Conservation (phyloP, 192 early-diverging fungal species). For the Kickxella alabastrina region DNA sequence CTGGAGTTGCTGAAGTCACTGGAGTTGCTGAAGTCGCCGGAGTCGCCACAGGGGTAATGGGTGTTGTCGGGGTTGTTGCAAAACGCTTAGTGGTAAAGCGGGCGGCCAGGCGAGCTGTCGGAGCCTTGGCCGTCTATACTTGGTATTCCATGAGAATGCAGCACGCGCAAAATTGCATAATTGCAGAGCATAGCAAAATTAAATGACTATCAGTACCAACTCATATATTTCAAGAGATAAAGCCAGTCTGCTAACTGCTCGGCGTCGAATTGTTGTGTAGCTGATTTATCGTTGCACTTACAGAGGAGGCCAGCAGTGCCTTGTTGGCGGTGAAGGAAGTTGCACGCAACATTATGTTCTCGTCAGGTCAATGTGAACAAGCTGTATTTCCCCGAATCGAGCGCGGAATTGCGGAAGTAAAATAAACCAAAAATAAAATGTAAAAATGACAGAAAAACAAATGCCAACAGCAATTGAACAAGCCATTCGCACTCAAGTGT, state of each 20-base stretch:
- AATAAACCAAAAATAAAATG: background rate
- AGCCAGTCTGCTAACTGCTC: no score
- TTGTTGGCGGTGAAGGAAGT: conserved; percentile 12
- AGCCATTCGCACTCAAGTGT: no score
- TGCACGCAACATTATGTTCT: conserved; percentile 23
- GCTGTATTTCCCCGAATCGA: background rate
- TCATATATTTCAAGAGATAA: background rate
- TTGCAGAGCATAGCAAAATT: background rate
- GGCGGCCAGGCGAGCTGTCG: background rate
- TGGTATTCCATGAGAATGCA: no score
- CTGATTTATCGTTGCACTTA: no score
- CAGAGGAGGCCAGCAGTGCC: conserved; percentile 7
- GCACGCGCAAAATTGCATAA: no score
- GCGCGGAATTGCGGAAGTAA: no score
- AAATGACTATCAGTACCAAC: background rate
- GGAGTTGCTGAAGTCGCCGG: background rate
- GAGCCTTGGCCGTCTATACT: conserved; percentile 11
- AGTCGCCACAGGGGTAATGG: background rate
- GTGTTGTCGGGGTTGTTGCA: conserved; percentile 11
- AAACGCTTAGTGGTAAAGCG: conserved; percentile 12
- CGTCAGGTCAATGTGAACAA: background rate
- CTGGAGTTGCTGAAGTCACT: background rate
- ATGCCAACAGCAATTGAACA: no score
- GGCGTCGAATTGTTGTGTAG: no score
- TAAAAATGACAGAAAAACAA: background rate